Percentiles rank a stretch among this genome's conserved stretches.
phyloP scores from a whole-genome alignment of 2,329 filamentous ascomycete genomes.

The Botryosphaeria dothidea region DNA sequence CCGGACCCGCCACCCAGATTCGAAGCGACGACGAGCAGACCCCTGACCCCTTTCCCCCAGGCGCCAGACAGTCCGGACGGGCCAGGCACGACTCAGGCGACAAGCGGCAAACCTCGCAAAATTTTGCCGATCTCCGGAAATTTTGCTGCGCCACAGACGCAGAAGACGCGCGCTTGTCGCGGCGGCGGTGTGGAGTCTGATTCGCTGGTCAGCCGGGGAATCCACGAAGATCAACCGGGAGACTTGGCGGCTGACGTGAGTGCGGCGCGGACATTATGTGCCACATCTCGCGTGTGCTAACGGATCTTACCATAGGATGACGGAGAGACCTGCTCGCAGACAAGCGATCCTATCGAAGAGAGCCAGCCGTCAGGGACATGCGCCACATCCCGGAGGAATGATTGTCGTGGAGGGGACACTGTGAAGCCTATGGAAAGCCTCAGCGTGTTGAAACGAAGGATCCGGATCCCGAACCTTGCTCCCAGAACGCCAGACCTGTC shows the following conservation, averaged over 20 bases:
- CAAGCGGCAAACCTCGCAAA: no score
- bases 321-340: background rate
- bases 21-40: no score
- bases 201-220: no score
- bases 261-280: background rate
- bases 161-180: no score
- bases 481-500: background rate
- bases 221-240: no score
- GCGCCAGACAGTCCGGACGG: no score
- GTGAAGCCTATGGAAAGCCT: background rate
- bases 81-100: no score
- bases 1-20: background rate
- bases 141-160: no score
- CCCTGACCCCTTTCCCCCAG: no score
- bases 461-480: background rate
- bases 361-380: background rate
- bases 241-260: constrained; percentile 18
- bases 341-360: constrained; percentile 17
- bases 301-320: constrained; percentile 3
- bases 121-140: no score
- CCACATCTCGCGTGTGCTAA: background rate
- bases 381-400: background rate
- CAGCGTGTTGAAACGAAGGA: background rate
- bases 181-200: no score
- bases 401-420: background rate